Base-by-base conservation (phyloP, 306 rosid genomes). In the Macrotyloma uniflorum region DNA sequence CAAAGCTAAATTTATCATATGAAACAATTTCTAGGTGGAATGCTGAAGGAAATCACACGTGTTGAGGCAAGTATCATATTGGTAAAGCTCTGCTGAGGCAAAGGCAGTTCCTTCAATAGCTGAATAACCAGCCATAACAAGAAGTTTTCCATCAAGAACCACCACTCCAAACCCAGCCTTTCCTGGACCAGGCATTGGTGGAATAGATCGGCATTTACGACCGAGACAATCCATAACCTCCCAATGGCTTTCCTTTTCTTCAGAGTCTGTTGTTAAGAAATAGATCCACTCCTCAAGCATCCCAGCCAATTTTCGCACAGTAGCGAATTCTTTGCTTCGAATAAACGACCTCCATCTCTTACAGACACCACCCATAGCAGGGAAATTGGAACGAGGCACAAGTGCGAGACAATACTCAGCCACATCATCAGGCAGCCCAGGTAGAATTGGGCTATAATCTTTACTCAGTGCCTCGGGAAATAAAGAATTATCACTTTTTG, bases 401-500 rank as follows among this genome's bases (percentile, higher is more conserved):
- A 92, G 98, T 35, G 98, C 98, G 55, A 95, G 98, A 85, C 98
- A 95, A 75, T 78, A 68, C 81, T 91, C 93, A 61, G 98, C 95
- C 83, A 95, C 94, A 83, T 95, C 98, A 84, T 95, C 98, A 30
- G 98, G 97, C 72, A 95, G 87, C 79, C 98, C 97, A 23, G 97
- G 96, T 19, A 95, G 89, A 84, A 95, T 78, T 64, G 93, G 81
- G 79, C 75, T 83, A 65, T 80, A 82, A 20, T 42, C 79, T 65
- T 74, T 86, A 69, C 85, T 76, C 28, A 58, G 58, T 51, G 72
- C 69, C 72, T 59, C 78, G 63, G 86, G 40, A 54, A 83, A 65
- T 61, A 84, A 87, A 80, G 73, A 26, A 38, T 28, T 71, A 79
- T 70, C 57, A 63, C 82, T 84, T 75, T 75, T 83, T 5, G 84